Conservation (phyloP, 495 filamentous ascomycete genomes). For the Aspergillus nanangensis region DNA sequence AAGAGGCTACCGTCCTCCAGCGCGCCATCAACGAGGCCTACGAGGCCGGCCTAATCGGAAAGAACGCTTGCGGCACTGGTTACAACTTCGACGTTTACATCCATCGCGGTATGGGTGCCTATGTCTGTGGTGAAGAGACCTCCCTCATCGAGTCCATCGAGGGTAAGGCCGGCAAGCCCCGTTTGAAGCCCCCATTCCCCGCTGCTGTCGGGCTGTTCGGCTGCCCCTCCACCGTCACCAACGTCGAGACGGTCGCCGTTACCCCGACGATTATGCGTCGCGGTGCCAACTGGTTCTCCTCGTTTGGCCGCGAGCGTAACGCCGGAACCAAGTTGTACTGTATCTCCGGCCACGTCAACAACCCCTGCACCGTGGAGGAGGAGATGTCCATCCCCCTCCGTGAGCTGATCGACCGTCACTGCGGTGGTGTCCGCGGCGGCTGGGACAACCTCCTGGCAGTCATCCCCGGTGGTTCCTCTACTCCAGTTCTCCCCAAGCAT, state of each 20-base stretch:
- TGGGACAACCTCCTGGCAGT: slow-evolving; percentile 97
- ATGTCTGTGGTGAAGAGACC: slow-evolving; percentile 97
- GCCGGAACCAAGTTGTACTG: slow-evolving; percentile 96
- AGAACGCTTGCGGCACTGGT: slow-evolving; percentile 93
- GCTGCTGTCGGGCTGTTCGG: slow-evolving; percentile 96
- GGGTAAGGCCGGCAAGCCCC: slow-evolving; percentile 96
- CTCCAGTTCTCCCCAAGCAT: slow-evolving; percentile 83
- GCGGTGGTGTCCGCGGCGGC: slow-evolving; percentile 90
- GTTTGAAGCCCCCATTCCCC: slow-evolving; percentile 97
- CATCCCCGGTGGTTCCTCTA: slow-evolving; percentile 95
- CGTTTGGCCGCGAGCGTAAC: slow-evolving; percentile 92
- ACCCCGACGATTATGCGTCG: slow-evolving; percentile 94
- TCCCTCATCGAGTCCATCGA: slow-evolving; percentile 96
- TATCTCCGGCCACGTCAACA: slow-evolving; percentile 98
- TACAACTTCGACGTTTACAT: slow-evolving; percentile 98
- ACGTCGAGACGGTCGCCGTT: slow-evolving; percentile 95
- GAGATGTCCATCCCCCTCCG: slow-evolving; percentile 95
- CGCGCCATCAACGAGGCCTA: slow-evolving; percentile 97
- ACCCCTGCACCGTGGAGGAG: slow-evolving; percentile 95
- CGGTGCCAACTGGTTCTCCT: slow-evolving; percentile 86
- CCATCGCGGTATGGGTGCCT: slow-evolving; percentile 95
- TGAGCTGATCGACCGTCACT: slow-evolving; percentile 96
- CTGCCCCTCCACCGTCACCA: slow-evolving; percentile 95
- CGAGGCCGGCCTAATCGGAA: slow-evolving; percentile 85
- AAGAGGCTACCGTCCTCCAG: slow-evolving; percentile 92